Conservation (phyloP, 1,284 basidiomycete species). For the Taiwanofungus camphoratus region DNA sequence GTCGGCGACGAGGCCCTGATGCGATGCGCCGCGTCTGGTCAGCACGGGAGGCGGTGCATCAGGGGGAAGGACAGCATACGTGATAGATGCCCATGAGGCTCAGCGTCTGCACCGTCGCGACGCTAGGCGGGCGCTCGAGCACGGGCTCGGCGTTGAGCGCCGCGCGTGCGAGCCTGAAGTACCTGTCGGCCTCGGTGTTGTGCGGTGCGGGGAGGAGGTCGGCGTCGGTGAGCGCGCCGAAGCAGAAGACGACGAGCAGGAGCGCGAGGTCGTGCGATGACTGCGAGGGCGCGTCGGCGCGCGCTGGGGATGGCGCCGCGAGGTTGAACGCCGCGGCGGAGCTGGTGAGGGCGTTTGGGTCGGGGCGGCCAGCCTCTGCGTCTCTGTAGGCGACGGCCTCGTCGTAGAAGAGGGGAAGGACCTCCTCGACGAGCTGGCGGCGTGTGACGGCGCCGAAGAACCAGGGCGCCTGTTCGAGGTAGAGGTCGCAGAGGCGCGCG, state of each 20-base stretch:
- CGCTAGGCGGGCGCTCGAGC: constrained; percentile 57
- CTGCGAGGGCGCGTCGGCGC: constrained; percentile 14
- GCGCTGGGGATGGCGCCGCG: constrained; percentile 1
- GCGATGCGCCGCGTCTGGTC: too few species aligned
- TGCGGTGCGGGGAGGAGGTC: constrained; percentile 49
- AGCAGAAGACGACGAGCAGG: constrained; percentile 51
- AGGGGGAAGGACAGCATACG: constrained; percentile 32
- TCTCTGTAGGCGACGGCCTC: constrained; percentile 28
- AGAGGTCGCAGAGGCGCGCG: constrained; percentile 49
- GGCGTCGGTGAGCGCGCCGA: constrained; percentile 56
- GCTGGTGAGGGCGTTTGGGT: constrained; percentile 6
- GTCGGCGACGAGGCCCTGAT: constrained; percentile 27
- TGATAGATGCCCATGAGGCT: constrained; percentile 66
- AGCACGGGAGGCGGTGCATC: constrained; percentile 40
- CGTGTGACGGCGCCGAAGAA: constrained; percentile 65
- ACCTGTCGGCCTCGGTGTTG: constrained; percentile 52
- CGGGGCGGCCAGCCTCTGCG: constrained; percentile 1
- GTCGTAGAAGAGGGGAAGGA: constrained; percentile 60
- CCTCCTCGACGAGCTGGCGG: constrained; percentile 55
- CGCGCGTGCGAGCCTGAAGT: constrained; percentile 54
- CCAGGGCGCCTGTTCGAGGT: constrained; percentile 70
- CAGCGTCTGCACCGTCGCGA: constrained; percentile 62
- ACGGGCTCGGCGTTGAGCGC: constrained; percentile 60
- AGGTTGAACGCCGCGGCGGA: constrained; percentile 19
- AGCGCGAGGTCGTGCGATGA: constrained; percentile 49